These are phyloP conservation scores for Candida pseudofarinosa DNA, from an alignment of 805 yeast species.

Conservation along the genomic window DNA sequence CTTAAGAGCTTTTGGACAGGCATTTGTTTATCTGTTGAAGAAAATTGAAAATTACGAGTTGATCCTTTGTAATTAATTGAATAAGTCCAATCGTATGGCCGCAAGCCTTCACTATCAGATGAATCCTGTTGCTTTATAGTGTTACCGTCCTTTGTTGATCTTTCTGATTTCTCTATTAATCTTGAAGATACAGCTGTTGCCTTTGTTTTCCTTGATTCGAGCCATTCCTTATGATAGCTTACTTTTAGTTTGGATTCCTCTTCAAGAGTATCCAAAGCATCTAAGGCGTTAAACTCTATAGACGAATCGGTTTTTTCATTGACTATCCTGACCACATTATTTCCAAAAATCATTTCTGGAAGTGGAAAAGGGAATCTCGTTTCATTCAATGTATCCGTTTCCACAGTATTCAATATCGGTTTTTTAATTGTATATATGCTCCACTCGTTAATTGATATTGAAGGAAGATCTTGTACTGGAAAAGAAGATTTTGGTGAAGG, in stretches of 20 bases:
- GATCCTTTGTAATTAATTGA: slow-evolving; percentile 76
- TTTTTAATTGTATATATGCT: slow-evolving; percentile 63
- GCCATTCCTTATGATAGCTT: slow-evolving; percentile 86
- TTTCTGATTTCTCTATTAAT: slow-evolving; percentile 16
- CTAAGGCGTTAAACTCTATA: slow-evolving; percentile 70
- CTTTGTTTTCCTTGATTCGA: slow-evolving; percentile 30
- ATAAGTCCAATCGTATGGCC: slow-evolving; percentile 97
- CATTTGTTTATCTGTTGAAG: slow-evolving; percentile 30
- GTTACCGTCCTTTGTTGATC: slow-evolving; percentile 21
- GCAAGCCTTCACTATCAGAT: slow-evolving; percentile 54
- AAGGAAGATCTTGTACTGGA: slow-evolving; percentile 63
- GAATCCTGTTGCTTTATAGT: slow-evolving; percentile 32
- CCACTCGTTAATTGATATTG: slow-evolving; percentile 74
- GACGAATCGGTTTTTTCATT: slow-evolving; percentile 35
- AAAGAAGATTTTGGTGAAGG: slow-evolving; percentile 68
- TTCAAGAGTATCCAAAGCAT: slow-evolving; percentile 51
- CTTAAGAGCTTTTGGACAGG: slow-evolving; percentile 68
- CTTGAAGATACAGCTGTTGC: slow-evolving; percentile 14
- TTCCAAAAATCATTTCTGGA: slow-evolving; percentile 98
- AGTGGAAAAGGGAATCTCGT: slow-evolving; percentile 66
- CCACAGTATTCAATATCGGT: slow-evolving; percentile 72
- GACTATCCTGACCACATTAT: slow-evolving; percentile 57
- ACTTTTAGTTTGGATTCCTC: slow-evolving; percentile 46
- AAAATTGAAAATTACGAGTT: slow-evolving; percentile 17
- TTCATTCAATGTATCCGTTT: slow-evolving; percentile 66